Evolutionary conservation across 2,329 filamentous ascomycete genomes (phyloP).

Genomic region (Alternaria gansuensis): DNA sequence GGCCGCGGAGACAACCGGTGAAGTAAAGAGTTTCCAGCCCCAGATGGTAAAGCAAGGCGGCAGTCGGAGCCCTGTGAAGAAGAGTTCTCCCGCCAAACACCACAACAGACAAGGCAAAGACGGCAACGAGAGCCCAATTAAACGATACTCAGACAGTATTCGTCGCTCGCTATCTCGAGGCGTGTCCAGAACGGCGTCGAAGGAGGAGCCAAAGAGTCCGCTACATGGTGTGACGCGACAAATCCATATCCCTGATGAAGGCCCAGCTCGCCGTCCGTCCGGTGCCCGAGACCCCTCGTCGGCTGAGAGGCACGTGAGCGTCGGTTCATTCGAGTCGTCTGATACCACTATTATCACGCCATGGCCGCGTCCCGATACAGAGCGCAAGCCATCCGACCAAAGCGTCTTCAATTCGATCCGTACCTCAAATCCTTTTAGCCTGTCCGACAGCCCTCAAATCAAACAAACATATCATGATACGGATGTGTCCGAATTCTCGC

Average conservation of each 20-base stretch:
- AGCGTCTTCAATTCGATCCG: constrained; percentile 29
- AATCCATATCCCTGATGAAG: constrained; percentile 22
- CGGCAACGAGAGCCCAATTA: constrained; percentile 28
- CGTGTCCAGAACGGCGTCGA: constrained; percentile 12
- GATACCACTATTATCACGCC: constrained; percentile 12
- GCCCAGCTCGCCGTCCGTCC: neutral
- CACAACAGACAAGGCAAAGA: constrained; percentile 4
- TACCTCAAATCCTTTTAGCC: constrained; percentile 28
- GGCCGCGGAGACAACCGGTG: constrained; percentile 16
- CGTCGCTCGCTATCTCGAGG: constrained; percentile 30
- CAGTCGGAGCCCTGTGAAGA: constrained; percentile 5
- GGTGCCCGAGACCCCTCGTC: neutral
- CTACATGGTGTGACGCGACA: constrained; percentile 36
- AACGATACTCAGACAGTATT: constrained; percentile 31
- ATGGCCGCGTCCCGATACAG: constrained; percentile 17
- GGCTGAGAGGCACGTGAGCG: neutral
- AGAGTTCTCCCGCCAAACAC: neutral
- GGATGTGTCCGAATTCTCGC: constrained; percentile 20
- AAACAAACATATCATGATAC: constrained; percentile 1
- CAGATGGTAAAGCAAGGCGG: constrained; percentile 10
- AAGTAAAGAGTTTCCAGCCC: constrained; percentile 19
- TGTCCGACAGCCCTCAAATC: neutral
- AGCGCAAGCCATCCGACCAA: constrained; percentile 23
- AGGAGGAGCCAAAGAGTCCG: constrained; percentile 33
- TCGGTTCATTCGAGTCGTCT: constrained; percentile 4